Conservation (phyloP, 208 protist species). For the Balamuthia mandrillaris region DNA sequence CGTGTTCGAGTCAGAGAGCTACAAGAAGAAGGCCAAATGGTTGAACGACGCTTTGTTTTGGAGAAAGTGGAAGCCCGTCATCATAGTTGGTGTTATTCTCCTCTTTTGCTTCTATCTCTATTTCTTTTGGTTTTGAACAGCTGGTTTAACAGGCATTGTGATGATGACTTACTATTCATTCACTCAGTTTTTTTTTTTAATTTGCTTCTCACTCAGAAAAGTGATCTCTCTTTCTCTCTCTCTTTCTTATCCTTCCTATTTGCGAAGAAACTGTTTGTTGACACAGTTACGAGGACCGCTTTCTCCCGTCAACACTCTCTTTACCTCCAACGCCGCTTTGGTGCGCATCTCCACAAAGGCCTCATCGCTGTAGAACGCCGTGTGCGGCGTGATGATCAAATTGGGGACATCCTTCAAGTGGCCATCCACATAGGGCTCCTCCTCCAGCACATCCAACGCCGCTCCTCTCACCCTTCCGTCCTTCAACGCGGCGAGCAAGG, state of each 20-base stretch:
- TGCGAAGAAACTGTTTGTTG: neutral
- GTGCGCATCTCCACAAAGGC: constrained; percentile 28
- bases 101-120: constrained; percentile 63
- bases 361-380: constrained; percentile 30
- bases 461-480: neutral
- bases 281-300: neutral
- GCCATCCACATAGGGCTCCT: constrained; percentile 15
- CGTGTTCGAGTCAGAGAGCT: constrained; percentile 50
- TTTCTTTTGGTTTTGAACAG: constrained; percentile 60
- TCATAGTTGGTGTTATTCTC: constrained; percentile 47
- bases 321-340: constrained; percentile 20
- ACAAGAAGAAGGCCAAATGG: constrained; percentile 66
- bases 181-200: no score
- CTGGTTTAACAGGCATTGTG: no score
- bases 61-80: constrained; percentile 60
- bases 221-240: no score
- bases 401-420: constrained; percentile 10
- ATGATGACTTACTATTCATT: no score
- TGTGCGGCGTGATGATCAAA: neutral
- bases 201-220: no score
- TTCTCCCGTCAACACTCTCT: neutral
- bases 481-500: neutral
- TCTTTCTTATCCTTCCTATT: no score
- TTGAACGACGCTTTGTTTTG: constrained; percentile 59
- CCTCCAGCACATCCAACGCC: constrained; percentile 5